phyloP scores from a whole-genome alignment of 441 rosid species.

The Euphorbia schlechtendalii region DNA sequence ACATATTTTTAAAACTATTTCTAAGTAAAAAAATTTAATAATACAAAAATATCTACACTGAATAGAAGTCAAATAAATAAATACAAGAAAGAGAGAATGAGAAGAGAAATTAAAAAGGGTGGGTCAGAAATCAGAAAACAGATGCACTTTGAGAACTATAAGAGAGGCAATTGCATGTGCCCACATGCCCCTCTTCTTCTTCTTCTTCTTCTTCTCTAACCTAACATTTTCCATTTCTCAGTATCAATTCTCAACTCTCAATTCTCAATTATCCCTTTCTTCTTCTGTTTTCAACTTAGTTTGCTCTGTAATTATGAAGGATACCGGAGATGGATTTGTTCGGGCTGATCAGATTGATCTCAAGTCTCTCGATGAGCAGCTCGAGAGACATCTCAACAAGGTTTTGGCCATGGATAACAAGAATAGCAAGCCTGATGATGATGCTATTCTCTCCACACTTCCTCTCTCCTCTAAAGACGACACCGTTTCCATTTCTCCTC shows the following conservation, averaged over 20 bases:
- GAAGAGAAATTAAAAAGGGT: background rate
- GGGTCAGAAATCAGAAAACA: slow-evolving; percentile 16
- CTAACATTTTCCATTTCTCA: too few relatives aligned
- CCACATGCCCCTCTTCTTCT: slow-evolving; percentile 36
- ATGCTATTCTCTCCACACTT: background rate
- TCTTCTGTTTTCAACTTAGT: background rate
- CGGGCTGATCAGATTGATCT: slow-evolving; percentile 97
- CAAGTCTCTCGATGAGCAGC: slow-evolving; percentile 86
- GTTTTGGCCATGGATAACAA: slow-evolving; percentile 52
- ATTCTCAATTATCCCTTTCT: background rate
- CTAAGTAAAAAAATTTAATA: too few relatives aligned
- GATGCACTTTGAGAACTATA: slow-evolving; percentile 18
- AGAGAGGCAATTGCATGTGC: slow-evolving; percentile 56
- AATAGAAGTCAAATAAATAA: too few relatives aligned
- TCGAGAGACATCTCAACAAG: slow-evolving; percentile 70
- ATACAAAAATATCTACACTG: too few relatives aligned
- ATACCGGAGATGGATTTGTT: slow-evolving; percentile 65
- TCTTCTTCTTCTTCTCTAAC: background rate
- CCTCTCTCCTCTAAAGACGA: slow-evolving; percentile 4
- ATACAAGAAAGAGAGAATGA: too few relatives aligned
- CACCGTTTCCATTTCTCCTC: slow-evolving; percentile 10
- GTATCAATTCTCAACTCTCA: too few relatives aligned
- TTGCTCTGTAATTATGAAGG: slow-evolving; percentile 42
- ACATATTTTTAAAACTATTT: too few relatives aligned
- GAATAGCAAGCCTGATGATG: slow-evolving; percentile 39